A percentile compares a stretch with the other conserved stretches of the same genome.
phyloP scores from a whole-genome alignment of 805 yeast species.

The Metschnikowia gelsemii region DNA sequence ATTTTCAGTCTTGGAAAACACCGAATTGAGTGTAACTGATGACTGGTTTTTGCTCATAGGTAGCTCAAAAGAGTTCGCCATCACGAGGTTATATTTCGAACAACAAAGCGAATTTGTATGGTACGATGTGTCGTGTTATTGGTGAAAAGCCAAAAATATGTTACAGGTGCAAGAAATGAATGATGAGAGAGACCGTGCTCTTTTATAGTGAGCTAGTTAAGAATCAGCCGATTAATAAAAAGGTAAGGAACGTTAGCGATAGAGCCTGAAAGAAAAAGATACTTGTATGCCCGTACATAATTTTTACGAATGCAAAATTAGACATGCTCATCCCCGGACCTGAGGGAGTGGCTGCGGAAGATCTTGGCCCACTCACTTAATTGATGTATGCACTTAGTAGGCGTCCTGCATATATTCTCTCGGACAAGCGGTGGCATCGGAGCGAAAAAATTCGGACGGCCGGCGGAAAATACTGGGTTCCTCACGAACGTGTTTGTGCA shows the following conservation, averaged over 20 bases:
- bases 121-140: too few relatives aligned
- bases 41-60: constrained; percentile 21
- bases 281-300: constrained; percentile 2
- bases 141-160: too few relatives aligned
- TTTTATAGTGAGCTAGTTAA: neutral
- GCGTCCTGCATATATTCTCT: constrained; percentile 4
- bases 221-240: constrained; percentile 1
- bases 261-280: neutral
- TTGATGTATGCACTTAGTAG: constrained; percentile 12
- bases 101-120: too few relatives aligned
- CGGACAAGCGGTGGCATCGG: constrained; percentile 12
- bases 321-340: constrained; percentile 12
- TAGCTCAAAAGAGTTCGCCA: constrained; percentile 6
- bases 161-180: neutral
- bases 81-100: too few relatives aligned
- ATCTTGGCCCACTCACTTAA: constrained; percentile 7
- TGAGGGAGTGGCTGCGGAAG: constrained; percentile 11
- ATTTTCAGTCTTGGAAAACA: constrained; percentile 23
- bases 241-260: neutral
- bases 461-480: neutral
- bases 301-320: neutral
- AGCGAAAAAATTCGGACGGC: neutral
- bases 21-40: constrained; percentile 30
- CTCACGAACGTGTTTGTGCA: too few relatives aligned
- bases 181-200: neutral